Conservation (phyloP, 257 asterid species). For the Phtheirospermum japonicum region DNA sequence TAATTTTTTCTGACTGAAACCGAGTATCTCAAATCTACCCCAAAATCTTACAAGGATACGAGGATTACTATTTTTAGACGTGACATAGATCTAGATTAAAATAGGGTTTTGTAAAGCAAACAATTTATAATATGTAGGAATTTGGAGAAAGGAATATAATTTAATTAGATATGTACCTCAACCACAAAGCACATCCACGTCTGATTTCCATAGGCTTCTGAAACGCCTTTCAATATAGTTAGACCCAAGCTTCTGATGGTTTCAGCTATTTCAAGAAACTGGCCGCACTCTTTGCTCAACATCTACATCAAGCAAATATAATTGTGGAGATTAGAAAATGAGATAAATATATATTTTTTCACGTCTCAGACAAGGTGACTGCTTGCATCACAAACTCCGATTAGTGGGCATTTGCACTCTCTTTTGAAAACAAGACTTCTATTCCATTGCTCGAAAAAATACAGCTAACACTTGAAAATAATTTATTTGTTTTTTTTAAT, state of each 20-base stretch:
- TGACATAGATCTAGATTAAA: too few species aligned
- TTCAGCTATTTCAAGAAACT: constrained; percentile 82
- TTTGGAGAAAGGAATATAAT: constrained; percentile 3
- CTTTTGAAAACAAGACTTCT: too few species aligned
- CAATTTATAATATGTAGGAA: neutral
- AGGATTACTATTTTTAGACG: too few species aligned
- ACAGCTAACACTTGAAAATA: too few species aligned
- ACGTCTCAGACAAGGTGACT: neutral
- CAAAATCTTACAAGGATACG: too few species aligned
- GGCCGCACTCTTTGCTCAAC: constrained; percentile 66
- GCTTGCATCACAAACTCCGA: neutral
- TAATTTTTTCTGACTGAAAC: too few species aligned
- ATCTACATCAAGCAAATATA: constrained; percentile 48
- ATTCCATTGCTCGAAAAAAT: too few species aligned
- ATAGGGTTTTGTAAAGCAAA: too few species aligned
- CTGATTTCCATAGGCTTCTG: constrained; percentile 69
- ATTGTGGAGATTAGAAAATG: neutral
- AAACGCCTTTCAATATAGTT: constrained; percentile 71
- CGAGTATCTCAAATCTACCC: too few species aligned
- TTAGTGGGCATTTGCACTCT: neutral
- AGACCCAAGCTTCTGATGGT: constrained; percentile 83
- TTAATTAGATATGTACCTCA: constrained; percentile 65
- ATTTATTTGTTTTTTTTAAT: too few species aligned
- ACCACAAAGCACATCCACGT: constrained; percentile 85
- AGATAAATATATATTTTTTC: neutral